Evolutionary conservation across 495 filamentous ascomycete genomes (phyloP), one percentile per base, ranked within the genome.

Genomic region (Lepraria neglecta): DNA sequence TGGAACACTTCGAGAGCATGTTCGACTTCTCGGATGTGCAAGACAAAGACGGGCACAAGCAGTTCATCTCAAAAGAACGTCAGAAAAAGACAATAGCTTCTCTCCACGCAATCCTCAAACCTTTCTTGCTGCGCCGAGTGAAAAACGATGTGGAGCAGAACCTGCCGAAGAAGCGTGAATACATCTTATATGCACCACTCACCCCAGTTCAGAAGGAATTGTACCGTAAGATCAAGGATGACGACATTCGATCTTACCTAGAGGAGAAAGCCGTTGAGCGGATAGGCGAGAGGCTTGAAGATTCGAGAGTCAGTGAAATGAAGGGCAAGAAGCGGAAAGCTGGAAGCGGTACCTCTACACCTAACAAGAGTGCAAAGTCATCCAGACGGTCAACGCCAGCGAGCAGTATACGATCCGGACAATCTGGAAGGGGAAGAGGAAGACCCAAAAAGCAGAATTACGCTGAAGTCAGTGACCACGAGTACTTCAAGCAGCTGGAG

Each of bases 111-210:
- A 91, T 98, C 35, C 74, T 98, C 2, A 95, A 97, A 64, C 94
- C 94, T 0, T 88, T 98, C 65, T 79, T 98, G 0, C 77, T 98
- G 10, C 82, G 94, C 9, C 80, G 94, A 31, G 81, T 97, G 59
- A 98, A 98, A 73, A 85, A 89, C 1, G 94, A 98, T 71, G 94
- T 98, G 2, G 91, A 95, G 68, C 85, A 83, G 21, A 80, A 86
- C 53, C 74, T 98, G n/a, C 94, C 94, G 0, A 91, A 90, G 73
- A 98, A 98, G 76, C 84, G 94, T 40, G 94, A 98, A 71, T 98
- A 98, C 69, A 86, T 98, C 21, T 74, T 98, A 6, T 97, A 89
- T 62, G 92, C 94, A 5, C 94, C 92, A 0, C 80, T 98, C 64
- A 95, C 90, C 0, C 76, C 85, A 17, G 87, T 88, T 59, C 94